These are phyloP conservation scores for Pseudogymnoascus sp. DNA, from an alignment of 2,329 filamentous ascomycete species.

Conservation along the genomic window DNA sequence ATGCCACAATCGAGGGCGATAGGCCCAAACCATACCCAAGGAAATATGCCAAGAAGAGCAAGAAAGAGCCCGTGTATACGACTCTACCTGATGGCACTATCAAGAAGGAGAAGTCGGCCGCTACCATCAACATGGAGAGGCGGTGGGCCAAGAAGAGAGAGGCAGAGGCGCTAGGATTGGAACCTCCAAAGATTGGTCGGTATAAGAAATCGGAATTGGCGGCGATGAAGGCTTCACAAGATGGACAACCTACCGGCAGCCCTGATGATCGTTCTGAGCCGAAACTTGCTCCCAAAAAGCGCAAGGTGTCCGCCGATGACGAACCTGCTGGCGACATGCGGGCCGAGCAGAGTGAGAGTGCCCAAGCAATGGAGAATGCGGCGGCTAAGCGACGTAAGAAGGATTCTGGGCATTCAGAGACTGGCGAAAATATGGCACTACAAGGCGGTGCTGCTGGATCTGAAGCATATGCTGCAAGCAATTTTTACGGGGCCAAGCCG, in stretches of 20 bases:
- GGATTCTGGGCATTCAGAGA: background rate
- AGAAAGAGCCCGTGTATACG: background rate
- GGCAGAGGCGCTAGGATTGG: constrained; percentile 9
- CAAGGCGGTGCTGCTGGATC: background rate
- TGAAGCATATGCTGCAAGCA: background rate
- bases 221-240: constrained; percentile 1
- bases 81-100: constrained; percentile 10
- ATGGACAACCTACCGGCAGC: background rate
- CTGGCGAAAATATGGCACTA: background rate
- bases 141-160: constrained; percentile 11
- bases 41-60: constrained; percentile 5
- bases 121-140: constrained; percentile 9
- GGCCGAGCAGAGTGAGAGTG: background rate
- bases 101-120: constrained; percentile 9
- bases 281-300: constrained; percentile 1
- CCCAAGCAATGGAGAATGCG: background rate
- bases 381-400: background rate
- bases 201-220: constrained; percentile 10
- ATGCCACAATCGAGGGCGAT: background rate
- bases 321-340: background rate
- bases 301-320: background rate
- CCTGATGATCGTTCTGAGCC: background rate
- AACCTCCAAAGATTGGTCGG: constrained; percentile 11
- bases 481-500: background rate
- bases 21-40: background rate